Conservation (phyloP, 345 rosid species). For the Citrus sp. region DNA sequence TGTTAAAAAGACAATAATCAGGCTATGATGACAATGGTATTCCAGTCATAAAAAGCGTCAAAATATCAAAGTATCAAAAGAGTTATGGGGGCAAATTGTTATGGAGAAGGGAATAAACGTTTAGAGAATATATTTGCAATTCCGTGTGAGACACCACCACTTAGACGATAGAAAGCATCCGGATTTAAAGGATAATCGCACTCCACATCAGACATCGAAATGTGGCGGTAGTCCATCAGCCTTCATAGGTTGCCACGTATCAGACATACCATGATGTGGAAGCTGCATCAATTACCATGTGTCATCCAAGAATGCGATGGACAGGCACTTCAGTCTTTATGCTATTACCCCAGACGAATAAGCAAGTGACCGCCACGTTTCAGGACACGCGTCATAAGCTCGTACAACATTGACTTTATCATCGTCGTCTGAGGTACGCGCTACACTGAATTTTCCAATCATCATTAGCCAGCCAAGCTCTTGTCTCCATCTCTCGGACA, state of each 20-base stretch:
- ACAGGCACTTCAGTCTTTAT: neutral
- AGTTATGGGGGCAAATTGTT: too few species aligned
- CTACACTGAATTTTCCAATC: neutral
- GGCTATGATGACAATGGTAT: too few species aligned
- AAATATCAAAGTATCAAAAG: too few species aligned
- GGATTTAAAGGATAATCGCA: neutral
- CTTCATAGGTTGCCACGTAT: neutral
- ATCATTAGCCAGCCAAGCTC: neutral
- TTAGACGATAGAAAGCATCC: constrained; percentile 1
- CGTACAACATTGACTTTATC: neutral
- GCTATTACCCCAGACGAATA: neutral
- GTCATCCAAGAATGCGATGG: neutral
- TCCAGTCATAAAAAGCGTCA: too few species aligned
- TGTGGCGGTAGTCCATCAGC: neutral
- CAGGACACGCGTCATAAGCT: neutral
- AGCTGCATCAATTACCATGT: neutral
- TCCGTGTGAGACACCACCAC: neutral
- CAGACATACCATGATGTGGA: neutral
- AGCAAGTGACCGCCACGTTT: neutral
- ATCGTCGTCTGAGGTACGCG: neutral
- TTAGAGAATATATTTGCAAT: neutral
- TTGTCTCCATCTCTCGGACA: constrained; percentile 2
- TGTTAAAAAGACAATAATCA: too few species aligned
- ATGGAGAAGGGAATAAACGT: too few species aligned
- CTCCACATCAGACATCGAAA: neutral